Evolutionary conservation across 2,329 filamentous ascomycete species (phyloP), one percentile per base, ranked within the genome.

Genomic region (Stachybotrys chartarum): DNA sequence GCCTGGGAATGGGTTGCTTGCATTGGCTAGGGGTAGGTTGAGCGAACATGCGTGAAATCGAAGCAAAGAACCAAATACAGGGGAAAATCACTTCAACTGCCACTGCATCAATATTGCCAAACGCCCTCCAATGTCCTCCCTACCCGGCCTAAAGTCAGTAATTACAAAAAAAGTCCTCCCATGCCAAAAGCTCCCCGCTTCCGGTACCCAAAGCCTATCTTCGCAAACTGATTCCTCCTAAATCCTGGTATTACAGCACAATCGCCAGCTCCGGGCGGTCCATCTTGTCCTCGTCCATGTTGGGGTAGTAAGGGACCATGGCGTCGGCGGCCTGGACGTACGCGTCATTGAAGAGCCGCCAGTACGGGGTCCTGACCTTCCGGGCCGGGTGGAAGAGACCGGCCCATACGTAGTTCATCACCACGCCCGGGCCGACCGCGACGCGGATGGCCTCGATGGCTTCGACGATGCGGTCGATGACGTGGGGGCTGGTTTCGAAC

Each of bases 381-480:
- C 94, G 83, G 3, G 94, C 94, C 0, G 94, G 93, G 69, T 99
- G 95, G 80, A 99, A 99, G 17, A 99, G 78, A 17, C 94, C 94
- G 0, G 94, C 93, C 92, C 92, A 97, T 57, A 97, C 87, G 71
- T 99, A 99, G 75, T 99, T 99, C 81, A 99, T 88, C 42, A 97
- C 90, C 24, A 95, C 77, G 3, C 94, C 94, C 0, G 91, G 90
- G 1, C 94, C 94, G 49, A 97, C 88, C 0, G 93, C 91, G 78
- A 97, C 91, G 51, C 94, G 85, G 59, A 99, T 90, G 45, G 92
- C 94, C 71, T 97, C 94, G 62, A 99, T 95, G 52, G 95, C 94
- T 72, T 99, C 95, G 60, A 99, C 88, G 63, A 99, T 95, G 49
- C 94, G 86, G 73, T 99, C 94, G 64, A 99, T 99, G 65, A 99